These are phyloP conservation scores for Boletus barrowsii DNA, from an alignment of 768 basidiomycete genomes.

Conservation along the genomic window DNA sequence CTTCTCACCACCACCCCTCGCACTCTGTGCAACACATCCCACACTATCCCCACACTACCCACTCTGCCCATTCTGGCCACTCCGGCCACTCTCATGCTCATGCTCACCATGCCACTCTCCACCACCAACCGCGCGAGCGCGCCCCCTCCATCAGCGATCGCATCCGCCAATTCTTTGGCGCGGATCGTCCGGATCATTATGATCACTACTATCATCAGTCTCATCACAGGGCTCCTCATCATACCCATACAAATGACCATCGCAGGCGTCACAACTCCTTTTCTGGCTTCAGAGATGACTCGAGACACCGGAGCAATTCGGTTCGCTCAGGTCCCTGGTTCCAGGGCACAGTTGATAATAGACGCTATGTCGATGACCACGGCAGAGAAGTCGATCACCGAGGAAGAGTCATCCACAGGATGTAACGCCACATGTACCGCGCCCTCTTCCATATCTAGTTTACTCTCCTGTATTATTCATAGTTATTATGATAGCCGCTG, in stretches of 20 bases:
- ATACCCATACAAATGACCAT: constrained; percentile 4
- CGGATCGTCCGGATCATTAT: constrained; percentile 14
- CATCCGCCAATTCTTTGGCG: constrained; percentile 37
- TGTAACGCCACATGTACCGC: constrained; percentile 6
- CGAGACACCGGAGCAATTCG: constrained; percentile 13
- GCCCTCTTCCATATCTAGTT: constrained; percentile 3
- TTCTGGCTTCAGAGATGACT: constrained; percentile 20
- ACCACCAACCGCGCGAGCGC: constrained; percentile 15
- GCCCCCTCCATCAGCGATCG: constrained; percentile 35
- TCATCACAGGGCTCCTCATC: background rate
- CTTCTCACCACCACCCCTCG: constrained; percentile 12
- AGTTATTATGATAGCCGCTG: constrained; percentile 41
- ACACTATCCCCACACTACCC: constrained; percentile 2
- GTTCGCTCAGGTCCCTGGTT: constrained; percentile 21
- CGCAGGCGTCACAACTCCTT: constrained; percentile 28
- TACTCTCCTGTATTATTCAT: constrained; percentile 1
- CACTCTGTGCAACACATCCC: constrained; percentile 19
- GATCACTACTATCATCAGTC: constrained; percentile 5
- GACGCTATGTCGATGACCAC: constrained; percentile 21
- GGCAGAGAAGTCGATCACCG: constrained; percentile 27
- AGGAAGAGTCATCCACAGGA: constrained; percentile 25
- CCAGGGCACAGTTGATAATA: constrained; percentile 19
- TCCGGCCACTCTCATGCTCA: constrained; percentile 16
- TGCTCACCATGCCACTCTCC: constrained; percentile 2
- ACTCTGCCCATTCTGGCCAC: background rate